Conservation (phyloP, 148 eudicot genomes). For the Dianthus caryophyllus region DNA sequence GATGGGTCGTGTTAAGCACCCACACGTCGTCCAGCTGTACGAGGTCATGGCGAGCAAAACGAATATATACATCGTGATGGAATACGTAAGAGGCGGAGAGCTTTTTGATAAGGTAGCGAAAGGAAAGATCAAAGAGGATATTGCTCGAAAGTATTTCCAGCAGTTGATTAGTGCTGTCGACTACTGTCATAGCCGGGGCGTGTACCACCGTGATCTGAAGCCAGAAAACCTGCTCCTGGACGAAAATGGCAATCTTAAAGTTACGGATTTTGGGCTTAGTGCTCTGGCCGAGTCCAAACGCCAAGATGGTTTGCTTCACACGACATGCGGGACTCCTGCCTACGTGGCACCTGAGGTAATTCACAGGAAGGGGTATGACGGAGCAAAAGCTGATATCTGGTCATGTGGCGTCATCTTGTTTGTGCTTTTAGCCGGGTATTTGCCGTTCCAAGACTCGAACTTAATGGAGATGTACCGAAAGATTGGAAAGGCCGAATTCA, state of each 20-base stretch:
- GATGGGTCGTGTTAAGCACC: constrained; percentile 46
- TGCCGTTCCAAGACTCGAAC: constrained; percentile 44
- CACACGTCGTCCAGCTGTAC: constrained; percentile 39
- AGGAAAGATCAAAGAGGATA: constrained; percentile 40
- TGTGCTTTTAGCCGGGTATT: constrained; percentile 41
- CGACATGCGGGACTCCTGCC: constrained; percentile 54
- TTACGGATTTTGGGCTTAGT: constrained; percentile 46
- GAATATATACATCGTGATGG: constrained; percentile 49
- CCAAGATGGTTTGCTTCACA: constrained; percentile 48
- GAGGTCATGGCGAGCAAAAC: constrained; percentile 51
- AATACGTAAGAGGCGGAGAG: constrained; percentile 43
- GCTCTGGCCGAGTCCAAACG: constrained; percentile 38
- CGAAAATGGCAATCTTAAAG: constrained; percentile 39
- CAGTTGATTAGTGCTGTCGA: constrained; percentile 47
- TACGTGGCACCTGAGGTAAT: constrained; percentile 52
- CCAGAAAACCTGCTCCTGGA: constrained; percentile 48
- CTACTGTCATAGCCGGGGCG: constrained; percentile 49
- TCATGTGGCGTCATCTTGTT: constrained; percentile 50
- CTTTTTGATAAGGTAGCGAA: constrained; percentile 41
- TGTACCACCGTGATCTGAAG: constrained; percentile 45
- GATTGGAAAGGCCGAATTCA: constrained; percentile 47
- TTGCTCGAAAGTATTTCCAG: constrained; percentile 43
- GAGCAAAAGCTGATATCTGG: constrained; percentile 53
- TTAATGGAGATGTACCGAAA: constrained; percentile 47
- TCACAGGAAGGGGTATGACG: constrained; percentile 45